Evolutionary conservation across 352 stramenopile species (phyloP), one percentile per base, ranked within the genome.

Genomic region (Bremia lactucae): DNA sequence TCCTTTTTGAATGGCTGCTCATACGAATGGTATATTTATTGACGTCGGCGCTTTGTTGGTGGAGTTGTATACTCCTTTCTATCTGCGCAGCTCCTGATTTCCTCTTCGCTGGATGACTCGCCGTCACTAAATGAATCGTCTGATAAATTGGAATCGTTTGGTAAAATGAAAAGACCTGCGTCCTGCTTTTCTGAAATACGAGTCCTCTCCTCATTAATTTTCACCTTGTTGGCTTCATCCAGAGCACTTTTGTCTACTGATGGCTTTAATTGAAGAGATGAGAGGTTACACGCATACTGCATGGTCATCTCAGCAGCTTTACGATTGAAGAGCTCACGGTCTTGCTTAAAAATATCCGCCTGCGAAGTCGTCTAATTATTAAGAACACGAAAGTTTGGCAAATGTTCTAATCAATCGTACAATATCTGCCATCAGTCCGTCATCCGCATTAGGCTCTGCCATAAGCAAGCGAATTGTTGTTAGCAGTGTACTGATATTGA

Each of bases 401-500:
- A n/a, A 34, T 18, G 11, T 34, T 34, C 26, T n/a, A n/a, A n/a
- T n/a, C n/a, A n/a, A n/a, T 42, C 65, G 14, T 63, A 89, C 77
- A 54, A 89, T 91, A 11, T 95, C 85, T 1, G 85, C 75, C 79
- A 95, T 94, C 35, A 96, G 58, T 0, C 85, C 82, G 42, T 96
- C 85, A 45, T 95, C 83, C 6, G 83, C 80, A 49, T 96, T 96
- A 6, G 85, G 84, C 46, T 94, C 80, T 8, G 73, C 81, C 72
- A 96, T 91, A n/a, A 96, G 65, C 46, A 95, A 51, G 4, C 85
- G 77, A 52, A 96, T 92, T 0, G 83, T 95, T 6, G 85, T 94
- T 18, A 96, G 55, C 42, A 96, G 53, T 13, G 83, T 96, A 36
- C 75, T 83, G 36, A 96, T 87, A 52, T 95, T 96, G 19, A 96